Evolutionary conservation across 2,329 filamentous ascomycete genomes (phyloP).

Genomic region (Fusarium domesticum): DNA sequence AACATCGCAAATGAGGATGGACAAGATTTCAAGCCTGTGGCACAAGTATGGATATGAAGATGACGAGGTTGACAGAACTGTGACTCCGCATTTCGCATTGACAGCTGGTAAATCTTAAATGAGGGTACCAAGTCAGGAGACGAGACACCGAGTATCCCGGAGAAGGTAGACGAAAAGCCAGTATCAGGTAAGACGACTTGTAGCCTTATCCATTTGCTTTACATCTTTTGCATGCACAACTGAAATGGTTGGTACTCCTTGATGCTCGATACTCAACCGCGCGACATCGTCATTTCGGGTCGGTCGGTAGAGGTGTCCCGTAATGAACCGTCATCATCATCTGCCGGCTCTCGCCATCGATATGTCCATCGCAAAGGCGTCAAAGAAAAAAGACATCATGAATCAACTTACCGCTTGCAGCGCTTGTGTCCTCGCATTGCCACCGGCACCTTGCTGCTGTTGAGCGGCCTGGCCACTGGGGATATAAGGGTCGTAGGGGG

Average conservation of each 20-base stretch:
- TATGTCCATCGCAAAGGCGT: conserved; percentile 15
- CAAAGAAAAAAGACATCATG: conserved; percentile 12
- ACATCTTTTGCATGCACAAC: not conserved
- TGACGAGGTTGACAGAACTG: no score
- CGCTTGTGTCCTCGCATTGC: conserved; percentile 56
- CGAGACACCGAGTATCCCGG: not conserved
- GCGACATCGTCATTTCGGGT: conserved; percentile 3
- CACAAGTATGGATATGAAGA: not conserved
- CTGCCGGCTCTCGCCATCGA: conserved; percentile 18
- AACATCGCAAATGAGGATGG: not conserved
- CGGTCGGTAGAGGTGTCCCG: conserved; percentile 7
- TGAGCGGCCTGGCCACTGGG: conserved; percentile 61
- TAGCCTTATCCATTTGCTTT: no score
- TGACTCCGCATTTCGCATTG: not conserved
- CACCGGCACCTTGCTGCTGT: conserved; percentile 43
- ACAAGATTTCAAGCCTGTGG: not conserved
- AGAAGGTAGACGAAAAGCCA: not conserved
- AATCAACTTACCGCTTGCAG: conserved; percentile 74
- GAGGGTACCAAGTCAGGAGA: not conserved
- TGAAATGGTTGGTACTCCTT: not conserved
- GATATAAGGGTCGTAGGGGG: conserved; percentile 87
- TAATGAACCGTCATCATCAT: conserved; percentile 12
- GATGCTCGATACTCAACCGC: not conserved
- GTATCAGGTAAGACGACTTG: no score
- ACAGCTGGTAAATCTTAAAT: not conserved